Percentiles rank a stretch among this genome's conserved stretches.
Evolutionary conservation across 2,329 filamentous ascomycete genomes (phyloP).

Genomic region (Seiridium cupressi): DNA sequence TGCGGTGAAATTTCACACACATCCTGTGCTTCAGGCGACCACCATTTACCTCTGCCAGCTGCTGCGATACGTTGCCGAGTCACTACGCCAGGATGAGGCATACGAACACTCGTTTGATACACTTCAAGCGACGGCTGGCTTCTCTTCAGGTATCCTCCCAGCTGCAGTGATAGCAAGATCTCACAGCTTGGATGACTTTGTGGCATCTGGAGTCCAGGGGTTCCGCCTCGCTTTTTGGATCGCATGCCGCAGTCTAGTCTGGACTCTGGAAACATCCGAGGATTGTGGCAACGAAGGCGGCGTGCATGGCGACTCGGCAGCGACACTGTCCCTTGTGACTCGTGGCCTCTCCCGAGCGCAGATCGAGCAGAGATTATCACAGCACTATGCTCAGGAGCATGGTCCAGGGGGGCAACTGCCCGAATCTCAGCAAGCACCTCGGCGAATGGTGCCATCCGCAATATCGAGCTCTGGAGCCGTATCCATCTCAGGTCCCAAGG

Average conservation of each 20-base stretch:
- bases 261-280: background rate
- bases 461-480: background rate
- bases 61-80: slow-evolving; percentile 7
- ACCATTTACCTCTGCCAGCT: slow-evolving; percentile 11
- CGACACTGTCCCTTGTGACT: slow-evolving; percentile 5
- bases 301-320: background rate
- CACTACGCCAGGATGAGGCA: background rate
- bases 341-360: background rate
- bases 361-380: background rate
- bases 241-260: slow-evolving; percentile 1
- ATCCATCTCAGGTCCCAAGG: slow-evolving; percentile 4
- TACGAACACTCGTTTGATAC: slow-evolving; percentile 4
- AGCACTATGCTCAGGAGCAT: background rate
- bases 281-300: background rate
- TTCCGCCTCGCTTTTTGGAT: slow-evolving; percentile 10
- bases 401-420: background rate
- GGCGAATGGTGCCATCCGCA: slow-evolving; percentile 6
- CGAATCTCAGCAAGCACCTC: background rate
- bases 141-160: slow-evolving; percentile 8
- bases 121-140: slow-evolving; percentile 5
- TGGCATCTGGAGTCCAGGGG: background rate
- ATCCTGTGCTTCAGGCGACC: slow-evolving; percentile 8
- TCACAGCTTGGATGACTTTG: slow-evolving; percentile 6
- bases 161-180: slow-evolving; percentile 7
- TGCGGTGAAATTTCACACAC: slow-evolving; percentile 3